Conservation (phyloP, 768 basidiomycete genomes). For the Suillus plorans region DNA sequence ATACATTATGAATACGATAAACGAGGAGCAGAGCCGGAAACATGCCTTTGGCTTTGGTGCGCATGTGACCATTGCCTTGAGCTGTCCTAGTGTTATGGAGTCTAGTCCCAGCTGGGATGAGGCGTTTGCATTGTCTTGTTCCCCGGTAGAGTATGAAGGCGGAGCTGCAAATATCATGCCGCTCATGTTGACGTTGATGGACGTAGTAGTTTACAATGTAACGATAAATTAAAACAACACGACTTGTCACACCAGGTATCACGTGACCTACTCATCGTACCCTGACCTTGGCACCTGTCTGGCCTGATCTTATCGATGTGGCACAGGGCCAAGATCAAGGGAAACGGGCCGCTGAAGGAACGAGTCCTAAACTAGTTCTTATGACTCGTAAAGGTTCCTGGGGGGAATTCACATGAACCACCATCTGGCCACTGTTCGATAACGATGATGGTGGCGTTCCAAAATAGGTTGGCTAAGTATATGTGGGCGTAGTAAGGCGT, state of each 20-base stretch:
- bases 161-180: constrained; percentile 36
- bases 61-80: constrained; percentile 68
- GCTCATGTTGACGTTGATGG: constrained; percentile 14
- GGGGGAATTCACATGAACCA: not conserved
- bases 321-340: too few species aligned
- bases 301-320: constrained; percentile 1
- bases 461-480: not conserved
- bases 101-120: constrained; percentile 50
- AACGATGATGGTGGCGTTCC: not conserved
- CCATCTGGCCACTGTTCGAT: not conserved
- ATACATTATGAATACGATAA: constrained; percentile 18
- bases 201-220: not conserved
- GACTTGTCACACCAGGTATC: not conserved
- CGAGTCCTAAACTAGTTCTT: not conserved
- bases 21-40: constrained; percentile 9
- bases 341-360: too few species aligned
- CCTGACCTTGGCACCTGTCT: not conserved
- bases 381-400: too few species aligned
- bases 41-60: constrained; percentile 75
- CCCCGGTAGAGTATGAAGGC: constrained; percentile 22
- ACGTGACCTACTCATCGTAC: not conserved
- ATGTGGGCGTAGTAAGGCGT: not conserved
- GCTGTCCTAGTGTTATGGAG: constrained; percentile 80
- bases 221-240: not conserved
- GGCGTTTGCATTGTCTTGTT: constrained; percentile 31